Percentiles rank a stretch among this genome's conserved stretches.
Evolutionary conservation across 768 basidiomycete genomes (phyloP).

Genomic region (Hericium erinaceus): DNA sequence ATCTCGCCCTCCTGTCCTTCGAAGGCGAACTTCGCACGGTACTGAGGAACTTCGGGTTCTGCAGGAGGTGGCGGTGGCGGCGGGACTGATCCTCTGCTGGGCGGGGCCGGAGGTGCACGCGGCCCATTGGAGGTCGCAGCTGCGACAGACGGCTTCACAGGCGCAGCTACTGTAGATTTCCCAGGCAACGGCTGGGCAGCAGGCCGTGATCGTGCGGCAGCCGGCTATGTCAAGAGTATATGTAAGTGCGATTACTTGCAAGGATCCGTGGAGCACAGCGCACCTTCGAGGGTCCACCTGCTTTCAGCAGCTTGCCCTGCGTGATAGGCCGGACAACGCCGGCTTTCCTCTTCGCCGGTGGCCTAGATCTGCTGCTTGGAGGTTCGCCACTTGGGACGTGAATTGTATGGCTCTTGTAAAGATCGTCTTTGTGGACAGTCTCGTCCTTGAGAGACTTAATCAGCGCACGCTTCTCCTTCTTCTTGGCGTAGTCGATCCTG

Average conservation of each 20-base stretch:
- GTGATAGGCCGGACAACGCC: slow-evolving; percentile 82
- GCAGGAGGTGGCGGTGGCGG: slow-evolving; percentile 41
- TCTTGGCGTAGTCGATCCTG: slow-evolving; percentile 87
- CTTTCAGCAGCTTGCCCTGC: slow-evolving; percentile 68
- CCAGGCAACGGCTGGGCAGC: slow-evolving; percentile 58
- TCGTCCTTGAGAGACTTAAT: slow-evolving; percentile 91
- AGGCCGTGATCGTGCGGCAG: slow-evolving; percentile 36
- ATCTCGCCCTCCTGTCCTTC: slow-evolving; percentile 90
- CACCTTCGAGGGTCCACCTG: slow-evolving; percentile 59
- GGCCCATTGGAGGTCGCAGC: slow-evolving; percentile 31
- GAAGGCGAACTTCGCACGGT: slow-evolving; percentile 89
- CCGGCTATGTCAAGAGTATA: slow-evolving; percentile 13
- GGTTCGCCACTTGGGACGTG: slow-evolving; percentile 86
- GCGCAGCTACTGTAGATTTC: slow-evolving; percentile 31
- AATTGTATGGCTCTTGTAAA: slow-evolving; percentile 91
- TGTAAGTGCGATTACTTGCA: background rate
- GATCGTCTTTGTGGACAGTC: slow-evolving; percentile 62
- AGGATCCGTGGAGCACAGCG: slow-evolving; percentile 6
- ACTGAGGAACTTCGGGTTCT: slow-evolving; percentile 63
- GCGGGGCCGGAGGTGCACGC: slow-evolving; percentile 35
- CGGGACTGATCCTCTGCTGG: slow-evolving; percentile 23
- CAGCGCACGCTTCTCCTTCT: slow-evolving; percentile 88
- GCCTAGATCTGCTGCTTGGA: slow-evolving; percentile 68
- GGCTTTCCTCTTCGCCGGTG: slow-evolving; percentile 80
- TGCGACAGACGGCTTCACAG: slow-evolving; percentile 22